These are phyloP conservation scores for Apiospora sp. DNA, from an alignment of 2,329 filamentous ascomycete genomes.

Conservation along the genomic window DNA sequence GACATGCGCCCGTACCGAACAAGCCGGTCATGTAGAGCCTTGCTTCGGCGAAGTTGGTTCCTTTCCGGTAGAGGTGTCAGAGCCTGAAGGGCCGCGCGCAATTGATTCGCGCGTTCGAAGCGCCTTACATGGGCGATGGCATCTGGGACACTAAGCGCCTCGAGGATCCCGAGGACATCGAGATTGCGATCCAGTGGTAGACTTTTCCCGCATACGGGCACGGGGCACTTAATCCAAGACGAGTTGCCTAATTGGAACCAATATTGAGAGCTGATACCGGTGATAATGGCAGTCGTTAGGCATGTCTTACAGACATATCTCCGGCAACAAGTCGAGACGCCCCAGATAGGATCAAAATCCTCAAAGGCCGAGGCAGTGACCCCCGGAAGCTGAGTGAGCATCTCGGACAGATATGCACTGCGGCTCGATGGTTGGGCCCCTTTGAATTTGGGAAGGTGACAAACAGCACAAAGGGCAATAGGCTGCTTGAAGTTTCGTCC, in stretches of 20 bases:
- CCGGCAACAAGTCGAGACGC: slow-evolving; percentile 27
- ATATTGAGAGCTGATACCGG: slow-evolving; percentile 26
- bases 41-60: slow-evolving; percentile 27
- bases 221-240: slow-evolving; percentile 29
- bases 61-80: slow-evolving; percentile 23
- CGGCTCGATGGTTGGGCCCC: slow-evolving; percentile 23
- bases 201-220: slow-evolving; percentile 26
- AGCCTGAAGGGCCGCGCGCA: slow-evolving; percentile 25
- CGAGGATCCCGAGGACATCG: slow-evolving; percentile 25
- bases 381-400: slow-evolving; percentile 27
- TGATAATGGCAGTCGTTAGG: slow-evolving; percentile 27
- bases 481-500: slow-evolving; percentile 26
- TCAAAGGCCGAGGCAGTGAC: slow-evolving; percentile 26
- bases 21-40: slow-evolving; percentile 28
- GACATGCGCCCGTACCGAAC: slow-evolving; percentile 26
- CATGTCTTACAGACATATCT: slow-evolving; percentile 30
- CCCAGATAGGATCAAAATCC: slow-evolving; percentile 26
- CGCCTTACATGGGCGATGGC: slow-evolving; percentile 8
- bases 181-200: slow-evolving; percentile 24
- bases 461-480: slow-evolving; percentile 29
- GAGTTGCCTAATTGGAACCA: slow-evolving; percentile 27
- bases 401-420: slow-evolving; percentile 28
- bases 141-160: slow-evolving; percentile 22
- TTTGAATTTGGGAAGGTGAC: slow-evolving; percentile 30
- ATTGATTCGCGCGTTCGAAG: slow-evolving; percentile 22